Evolutionary conservation across 164 flowering plant species (phyloP).

Genomic region (Macadamia tetraphylla): DNA sequence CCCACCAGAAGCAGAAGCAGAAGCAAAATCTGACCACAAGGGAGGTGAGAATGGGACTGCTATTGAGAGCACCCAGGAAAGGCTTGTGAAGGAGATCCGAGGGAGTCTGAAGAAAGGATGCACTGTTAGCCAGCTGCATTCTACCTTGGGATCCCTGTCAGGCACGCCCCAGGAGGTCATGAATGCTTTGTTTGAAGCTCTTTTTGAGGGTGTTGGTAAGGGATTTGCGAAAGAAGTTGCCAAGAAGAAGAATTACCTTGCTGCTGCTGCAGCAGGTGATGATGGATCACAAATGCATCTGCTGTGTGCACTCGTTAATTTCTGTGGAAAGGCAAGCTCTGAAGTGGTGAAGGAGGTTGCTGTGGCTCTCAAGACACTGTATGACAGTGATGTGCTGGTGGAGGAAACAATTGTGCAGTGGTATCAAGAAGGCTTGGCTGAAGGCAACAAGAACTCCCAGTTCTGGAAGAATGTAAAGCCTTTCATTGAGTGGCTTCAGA

Average conservation of each 20-base stretch:
- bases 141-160: constrained; percentile 31
- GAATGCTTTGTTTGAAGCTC: constrained; percentile 43
- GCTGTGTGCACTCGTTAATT: constrained; percentile 41
- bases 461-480: constrained; percentile 66
- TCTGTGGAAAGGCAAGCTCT: constrained; percentile 36
- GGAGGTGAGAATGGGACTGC: constrained; percentile 1
- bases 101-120: constrained; percentile 37
- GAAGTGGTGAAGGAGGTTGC: constrained; percentile 56
- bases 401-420: constrained; percentile 54
- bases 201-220: constrained; percentile 49
- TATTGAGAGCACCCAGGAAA: constrained; percentile 11
- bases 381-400: constrained; percentile 60
- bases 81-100: constrained; percentile 32
- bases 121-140: constrained; percentile 29
- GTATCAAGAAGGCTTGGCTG: constrained; percentile 41
- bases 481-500: constrained; percentile 72
- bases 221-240: constrained; percentile 57
- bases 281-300: constrained; percentile 42
- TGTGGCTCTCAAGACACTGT: constrained; percentile 50
- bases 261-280: constrained; percentile 35
- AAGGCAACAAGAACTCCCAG: constrained; percentile 30
- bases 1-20: constrained; percentile 17
- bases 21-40: constrained; percentile 20
- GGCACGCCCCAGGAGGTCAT: constrained; percentile 37
- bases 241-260: constrained; percentile 49